Evolutionary conservation across 352 stramenopile genomes (phyloP), one percentile per base, ranked within the genome.

Genomic region (Peronospora belbahrii): DNA sequence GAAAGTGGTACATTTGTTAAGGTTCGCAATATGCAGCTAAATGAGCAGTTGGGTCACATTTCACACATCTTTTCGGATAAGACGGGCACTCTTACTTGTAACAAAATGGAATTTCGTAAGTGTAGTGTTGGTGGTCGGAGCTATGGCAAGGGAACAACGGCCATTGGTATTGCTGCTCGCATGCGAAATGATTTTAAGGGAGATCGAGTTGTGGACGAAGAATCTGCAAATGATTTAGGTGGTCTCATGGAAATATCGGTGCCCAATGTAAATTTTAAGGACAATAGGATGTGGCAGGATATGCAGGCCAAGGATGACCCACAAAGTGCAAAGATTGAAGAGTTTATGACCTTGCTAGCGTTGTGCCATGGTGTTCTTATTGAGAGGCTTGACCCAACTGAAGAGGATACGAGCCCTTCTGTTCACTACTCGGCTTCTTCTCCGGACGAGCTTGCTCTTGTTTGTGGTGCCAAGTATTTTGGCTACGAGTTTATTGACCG

Each of bases 1-100:
- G 79, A 83, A 34, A 84, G 55, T 18, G 78, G 78, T 15, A 77
- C 71, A 0, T 67, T 59, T 0, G 83, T 95, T 57, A 66, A 81
- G 9, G 92, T 83, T 7, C 71, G 83, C 32, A 90, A 88, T 59
- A 93, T 90, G 74, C 69, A 85, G 48, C 58, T 94, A 10, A 94
- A 94, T 38, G 83, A 94, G 31, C 77, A 94, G 38, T 61, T 94
- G 8, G 83, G 83, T 3, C 75, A 94, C 41, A 91, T 99, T 37
- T 94, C 96, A 35, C 97, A 99, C 62, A 95, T 99, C 17, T 99
- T 99, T 62, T 97, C 75, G 1, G 82, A 94, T 53, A 94, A 94
- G 44, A 94, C 83, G 0, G 82, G 82, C 13, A 94, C 83, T 0
- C 55, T 94, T 0, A 94, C 83, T 2, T 93, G 82, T 59, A 94